A percentile compares a stretch with the other conserved stretches of the same genome.
phyloP scores from a whole-genome alignment of 768 basidiomycete genomes.

The Rhizopogon vesiculosus region DNA sequence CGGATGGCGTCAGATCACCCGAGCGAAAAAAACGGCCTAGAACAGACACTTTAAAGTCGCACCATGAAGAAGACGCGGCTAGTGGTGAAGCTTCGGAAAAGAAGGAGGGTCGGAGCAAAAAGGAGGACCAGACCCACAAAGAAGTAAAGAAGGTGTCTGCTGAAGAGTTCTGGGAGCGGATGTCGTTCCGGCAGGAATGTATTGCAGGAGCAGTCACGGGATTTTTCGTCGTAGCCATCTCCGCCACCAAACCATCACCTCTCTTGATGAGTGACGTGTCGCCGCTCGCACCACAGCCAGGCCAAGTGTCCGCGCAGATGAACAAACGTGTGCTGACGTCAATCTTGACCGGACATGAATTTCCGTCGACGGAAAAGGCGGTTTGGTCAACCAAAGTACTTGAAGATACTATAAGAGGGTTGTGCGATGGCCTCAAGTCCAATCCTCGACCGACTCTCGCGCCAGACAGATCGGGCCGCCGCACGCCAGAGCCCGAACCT shows the following conservation, averaged over 20 bases:
- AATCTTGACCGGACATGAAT: conserved; percentile 73
- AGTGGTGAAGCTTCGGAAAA: conserved; percentile 20
- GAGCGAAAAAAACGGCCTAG: conserved; percentile 60
- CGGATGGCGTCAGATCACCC: conserved; percentile 54
- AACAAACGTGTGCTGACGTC: conserved; percentile 66
- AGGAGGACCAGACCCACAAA: conserved; percentile 39
- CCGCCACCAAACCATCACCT: conserved; percentile 19
- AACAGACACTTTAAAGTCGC: conserved; percentile 10
- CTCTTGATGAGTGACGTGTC: conserved; percentile 24
- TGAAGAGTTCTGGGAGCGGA: conserved; percentile 95
- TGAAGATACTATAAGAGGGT: conserved; percentile 60
- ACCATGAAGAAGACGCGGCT: conserved; percentile 18
- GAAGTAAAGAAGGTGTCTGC: conserved; percentile 55
- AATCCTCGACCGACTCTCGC: conserved; percentile 11
- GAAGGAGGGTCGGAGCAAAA: conserved; percentile 15
- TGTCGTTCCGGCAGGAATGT: conserved; percentile 96
- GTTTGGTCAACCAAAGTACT: conserved; percentile 68
- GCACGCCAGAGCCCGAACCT: conserved; percentile 37
- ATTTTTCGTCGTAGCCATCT: conserved; percentile 74
- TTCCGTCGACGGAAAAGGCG: conserved; percentile 61
- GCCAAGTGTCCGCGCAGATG: conserved; percentile 61
- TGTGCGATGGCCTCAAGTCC: conserved; percentile 62
- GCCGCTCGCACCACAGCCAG: conserved; percentile 47
- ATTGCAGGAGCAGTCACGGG: conserved; percentile 86
- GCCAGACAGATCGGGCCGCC: conserved; percentile 23